These are phyloP conservation scores for Olyra latifolia DNA, from an alignment of 176 grass and related monocot species.

Conservation along the genomic window DNA sequence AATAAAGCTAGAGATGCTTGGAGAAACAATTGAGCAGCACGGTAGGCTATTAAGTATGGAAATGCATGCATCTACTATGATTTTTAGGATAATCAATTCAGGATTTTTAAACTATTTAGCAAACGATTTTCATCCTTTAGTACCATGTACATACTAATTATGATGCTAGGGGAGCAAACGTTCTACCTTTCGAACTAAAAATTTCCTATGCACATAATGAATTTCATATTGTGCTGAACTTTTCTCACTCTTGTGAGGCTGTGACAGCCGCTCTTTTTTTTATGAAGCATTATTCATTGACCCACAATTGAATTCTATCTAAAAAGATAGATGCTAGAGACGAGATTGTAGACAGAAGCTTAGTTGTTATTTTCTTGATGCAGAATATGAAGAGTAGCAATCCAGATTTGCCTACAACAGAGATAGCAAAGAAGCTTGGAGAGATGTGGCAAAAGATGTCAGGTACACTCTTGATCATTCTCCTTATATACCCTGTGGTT, in stretches of 20 bases:
- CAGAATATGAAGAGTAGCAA: constrained; percentile 73
- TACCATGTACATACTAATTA: not conserved
- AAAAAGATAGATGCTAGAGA: constrained; percentile 8
- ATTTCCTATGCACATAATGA: not conserved
- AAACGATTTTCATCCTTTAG: not conserved
- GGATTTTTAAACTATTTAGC: not conserved
- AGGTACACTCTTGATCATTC: constrained; percentile 51
- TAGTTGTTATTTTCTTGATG: constrained; percentile 31
- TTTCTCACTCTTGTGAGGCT: not conserved
- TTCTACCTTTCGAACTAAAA: not conserved
- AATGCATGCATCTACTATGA: not conserved
- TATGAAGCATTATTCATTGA: not conserved
- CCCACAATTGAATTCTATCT: not conserved
- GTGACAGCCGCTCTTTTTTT: not conserved
- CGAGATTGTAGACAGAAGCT: constrained; percentile 6
- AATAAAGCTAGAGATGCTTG: not conserved
- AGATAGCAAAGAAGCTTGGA: constrained; percentile 76
- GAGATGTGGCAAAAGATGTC: constrained; percentile 92
- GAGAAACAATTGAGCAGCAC: constrained; percentile 3
- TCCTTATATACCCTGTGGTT: constrained; percentile 19
- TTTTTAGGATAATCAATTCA: too few species aligned
- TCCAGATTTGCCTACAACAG: constrained; percentile 69
- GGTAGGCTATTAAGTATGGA: not conserved
- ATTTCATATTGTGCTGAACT: not conserved
- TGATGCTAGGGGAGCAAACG: not conserved